Evolutionary conservation across 2,329 filamentous ascomycete species (phyloP), one percentile per base, ranked within the genome.

Genomic region (Cadophora luteo-olivacea): DNA sequence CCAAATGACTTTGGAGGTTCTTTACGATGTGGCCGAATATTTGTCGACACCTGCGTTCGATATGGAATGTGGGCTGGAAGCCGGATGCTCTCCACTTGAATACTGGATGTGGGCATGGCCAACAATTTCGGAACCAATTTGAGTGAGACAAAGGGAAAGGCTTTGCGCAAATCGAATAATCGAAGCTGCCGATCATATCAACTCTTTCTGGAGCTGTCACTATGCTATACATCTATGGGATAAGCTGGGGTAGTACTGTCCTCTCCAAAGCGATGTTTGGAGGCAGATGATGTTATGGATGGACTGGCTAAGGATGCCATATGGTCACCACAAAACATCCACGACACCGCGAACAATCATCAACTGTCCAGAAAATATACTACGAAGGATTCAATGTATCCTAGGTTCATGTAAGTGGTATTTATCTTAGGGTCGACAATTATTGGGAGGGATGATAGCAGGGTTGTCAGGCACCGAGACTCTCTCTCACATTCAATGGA

Each of bases 401-500:
- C 4, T 19, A 49, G 29, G 6, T 22, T 49, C 19, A 55, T 29
- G 52, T 55, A 55, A 19, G 52, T 55, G 52, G 52, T n/a, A 33
- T 55, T 55, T 55, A 29, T 55, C 29, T 55, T 33, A 14, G 25
- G 29, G 5, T 8, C 29, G 3, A 33, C 6, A 55, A 19, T 8
- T 54, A 8, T 55, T 33, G 52, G 25, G 25, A 32, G 16, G 25
- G 19, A 55, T 55, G 25, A 11, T 19, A 25, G 52, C 52, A 55
- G 25, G 52, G 52, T 33, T 55, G 25, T 41, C 22, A 48, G 19
- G 45, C 22, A 29, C 57, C 45, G 60, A 62, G 60, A 41, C 60
- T 62, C 41, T 62, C 41, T 61, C 19, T n/a, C 24, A 5, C 45
- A 48, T 8, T 62, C 58, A 61, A 41, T 51, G 49, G 33, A 22